Evolutionary conservation across 192 early-diverging fungal species (phyloP).

Genomic region (Phlyctochytrium bullatum): DNA sequence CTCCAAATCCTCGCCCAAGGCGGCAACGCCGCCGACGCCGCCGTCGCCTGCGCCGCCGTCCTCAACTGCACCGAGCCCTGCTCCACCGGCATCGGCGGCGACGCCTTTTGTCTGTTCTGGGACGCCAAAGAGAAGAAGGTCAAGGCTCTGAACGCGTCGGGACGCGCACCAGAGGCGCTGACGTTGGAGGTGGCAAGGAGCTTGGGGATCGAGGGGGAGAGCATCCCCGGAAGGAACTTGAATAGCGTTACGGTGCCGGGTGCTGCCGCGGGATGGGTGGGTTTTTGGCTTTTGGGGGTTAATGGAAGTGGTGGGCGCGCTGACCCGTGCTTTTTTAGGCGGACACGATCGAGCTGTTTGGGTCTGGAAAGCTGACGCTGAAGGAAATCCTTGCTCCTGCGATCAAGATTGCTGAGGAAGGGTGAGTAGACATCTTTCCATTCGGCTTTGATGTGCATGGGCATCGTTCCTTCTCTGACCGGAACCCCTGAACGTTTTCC

Average conservation of each 20-base stretch:
- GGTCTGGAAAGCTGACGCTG: conserved; percentile 56
- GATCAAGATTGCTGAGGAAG: conserved; percentile 66
- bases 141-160: conserved; percentile 42
- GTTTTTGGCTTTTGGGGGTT: no score
- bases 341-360: conserved; percentile 63
- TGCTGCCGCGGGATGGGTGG: conserved; percentile 70
- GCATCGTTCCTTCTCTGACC: no score
- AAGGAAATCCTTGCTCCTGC: conserved; percentile 63
- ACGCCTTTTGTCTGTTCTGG: conserved; percentile 77
- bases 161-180: conserved; percentile 51
- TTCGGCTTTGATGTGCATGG: no score
- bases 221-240: conserved; percentile 25
- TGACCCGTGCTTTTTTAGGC: no score
- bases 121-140: conserved; percentile 56
- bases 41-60: conserved; percentile 60
- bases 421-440: no score
- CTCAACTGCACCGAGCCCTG: conserved; percentile 68
- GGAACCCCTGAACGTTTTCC: conserved; percentile 15
- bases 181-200: conserved; percentile 47
- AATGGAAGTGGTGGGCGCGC: no score
- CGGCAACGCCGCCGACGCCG: conserved; percentile 73
- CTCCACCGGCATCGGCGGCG: conserved; percentile 77
- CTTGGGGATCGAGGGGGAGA: conserved; percentile 33
- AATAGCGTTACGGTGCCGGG: conserved; percentile 63
- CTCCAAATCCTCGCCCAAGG: conserved; percentile 59